Percentiles rank a stretch among this genome's conserved stretches.
phyloP scores from a whole-genome alignment of 2,329 filamentous ascomycete species.

The Microsporum audouinii region DNA sequence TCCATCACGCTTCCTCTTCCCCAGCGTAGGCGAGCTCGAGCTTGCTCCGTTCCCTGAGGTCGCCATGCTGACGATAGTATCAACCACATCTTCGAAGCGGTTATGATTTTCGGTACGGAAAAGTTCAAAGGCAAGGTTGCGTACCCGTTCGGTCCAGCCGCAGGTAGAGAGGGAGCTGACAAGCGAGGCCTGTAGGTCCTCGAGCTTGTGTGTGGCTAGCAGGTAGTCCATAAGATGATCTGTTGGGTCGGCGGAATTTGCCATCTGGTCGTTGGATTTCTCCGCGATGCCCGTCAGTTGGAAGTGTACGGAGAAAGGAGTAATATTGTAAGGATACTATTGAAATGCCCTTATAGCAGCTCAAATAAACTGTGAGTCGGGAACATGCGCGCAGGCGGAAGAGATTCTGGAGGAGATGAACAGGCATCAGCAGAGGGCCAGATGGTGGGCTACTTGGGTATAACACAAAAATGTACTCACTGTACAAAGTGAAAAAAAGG shows the following conservation, averaged over 20 bases:
- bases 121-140: constrained; percentile 43
- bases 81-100: constrained; percentile 46
- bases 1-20: constrained; percentile 10
- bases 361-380: not conserved
- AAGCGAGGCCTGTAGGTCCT: constrained; percentile 45
- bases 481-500: too few relatives aligned
- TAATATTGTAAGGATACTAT: not conserved
- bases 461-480: not conserved
- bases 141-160: constrained; percentile 49
- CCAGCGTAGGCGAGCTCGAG: not conserved
- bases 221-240: constrained; percentile 35
- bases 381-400: not conserved
- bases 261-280: constrained; percentile 1
- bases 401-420: not conserved
- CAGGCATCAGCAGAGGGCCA: not conserved
- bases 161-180: constrained; percentile 44
- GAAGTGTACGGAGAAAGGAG: not conserved
- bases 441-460: not conserved
- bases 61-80: constrained; percentile 40
- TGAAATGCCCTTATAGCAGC: not conserved
- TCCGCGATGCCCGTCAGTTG: not conserved
- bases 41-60: constrained; percentile 16
- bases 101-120: constrained; percentile 47
- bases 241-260: constrained; percentile 27
- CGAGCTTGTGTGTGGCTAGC: constrained; percentile 39